Conservation (phyloP, 2,329 filamentous ascomycete genomes). For the Aspergillus chevalieri region DNA sequence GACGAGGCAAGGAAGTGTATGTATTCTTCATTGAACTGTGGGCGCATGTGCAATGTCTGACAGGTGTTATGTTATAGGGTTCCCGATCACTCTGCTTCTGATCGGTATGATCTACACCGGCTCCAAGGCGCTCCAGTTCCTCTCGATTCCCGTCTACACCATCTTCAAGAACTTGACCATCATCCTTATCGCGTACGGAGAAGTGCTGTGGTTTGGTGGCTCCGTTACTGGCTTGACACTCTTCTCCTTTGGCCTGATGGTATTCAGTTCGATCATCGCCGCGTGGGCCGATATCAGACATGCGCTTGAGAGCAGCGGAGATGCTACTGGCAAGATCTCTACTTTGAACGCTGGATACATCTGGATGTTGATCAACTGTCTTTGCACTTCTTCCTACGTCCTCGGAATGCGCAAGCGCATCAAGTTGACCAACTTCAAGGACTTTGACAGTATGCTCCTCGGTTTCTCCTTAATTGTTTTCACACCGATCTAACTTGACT, state of each 20-base stretch:
- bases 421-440: conserved; percentile 99
- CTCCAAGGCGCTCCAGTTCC: conserved; percentile 89
- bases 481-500: background rate
- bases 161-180: conserved; percentile 99
- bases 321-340: conserved; percentile 69
- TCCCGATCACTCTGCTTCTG: conserved; percentile 88
- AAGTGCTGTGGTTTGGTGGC: conserved; percentile 96
- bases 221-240: conserved; percentile 80
- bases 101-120: conserved; percentile 99
- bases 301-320: conserved; percentile 61
- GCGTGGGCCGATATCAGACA: conserved; percentile 96
- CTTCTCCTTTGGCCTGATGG: conserved; percentile 94
- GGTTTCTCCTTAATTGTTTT: background rate
- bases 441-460: conserved; percentile 83
- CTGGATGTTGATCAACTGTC: conserved; percentile 96
- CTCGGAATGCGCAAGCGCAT: conserved; percentile 96
- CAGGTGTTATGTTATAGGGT: conserved; percentile 56
- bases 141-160: conserved; percentile 97
- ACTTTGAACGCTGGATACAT: conserved; percentile 92
- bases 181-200: conserved; percentile 96
- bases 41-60: background rate
- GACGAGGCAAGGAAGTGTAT: conserved; percentile 90
- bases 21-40: conserved; percentile 25
- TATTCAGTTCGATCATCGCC: conserved; percentile 85
- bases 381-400: conserved; percentile 86